Percentiles rank a stretch among this genome's conserved stretches.
These are phyloP conservation scores for Saccharomycopsis schoenii DNA, from an alignment of 805 yeast species.

Conservation along the genomic window DNA sequence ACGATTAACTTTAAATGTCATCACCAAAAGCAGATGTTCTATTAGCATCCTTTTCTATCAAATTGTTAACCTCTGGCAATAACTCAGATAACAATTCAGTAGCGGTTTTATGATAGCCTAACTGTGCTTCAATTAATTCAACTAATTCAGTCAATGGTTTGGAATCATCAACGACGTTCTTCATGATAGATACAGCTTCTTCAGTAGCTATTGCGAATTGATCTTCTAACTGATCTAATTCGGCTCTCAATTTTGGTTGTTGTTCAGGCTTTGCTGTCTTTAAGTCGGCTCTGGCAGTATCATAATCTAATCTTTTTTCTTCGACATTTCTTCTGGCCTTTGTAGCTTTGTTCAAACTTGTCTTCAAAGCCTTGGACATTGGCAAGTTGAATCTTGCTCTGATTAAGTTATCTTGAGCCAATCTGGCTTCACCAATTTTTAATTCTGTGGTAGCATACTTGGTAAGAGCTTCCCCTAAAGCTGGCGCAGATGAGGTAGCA, in stretches of 20 bases:
- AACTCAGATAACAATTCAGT: constrained; percentile 54
- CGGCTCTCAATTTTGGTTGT: constrained; percentile 64
- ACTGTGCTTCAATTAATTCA: constrained; percentile 68
- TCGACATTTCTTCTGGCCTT: constrained; percentile 66
- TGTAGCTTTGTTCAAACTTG: constrained; percentile 51
- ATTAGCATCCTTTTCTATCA: constrained; percentile 41
- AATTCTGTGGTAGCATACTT: constrained; percentile 61
- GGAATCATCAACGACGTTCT: constrained; percentile 63
- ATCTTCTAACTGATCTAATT: constrained; percentile 79
- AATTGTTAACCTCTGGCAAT: constrained; percentile 51
- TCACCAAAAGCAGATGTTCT: constrained; percentile 19
- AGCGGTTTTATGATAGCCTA: constrained; percentile 72
- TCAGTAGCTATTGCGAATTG: constrained; percentile 85
- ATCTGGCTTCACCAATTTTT: constrained; percentile 71
- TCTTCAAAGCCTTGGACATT: constrained; percentile 50
- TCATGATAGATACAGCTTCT: constrained; percentile 77
- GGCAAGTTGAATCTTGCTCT: constrained; percentile 59
- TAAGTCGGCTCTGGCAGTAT: constrained; percentile 56
- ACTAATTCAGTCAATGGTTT: constrained; percentile 56
- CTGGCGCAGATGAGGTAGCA: constrained; percentile 18
- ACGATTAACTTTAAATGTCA: constrained; percentile 6
- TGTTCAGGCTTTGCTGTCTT: constrained; percentile 49
- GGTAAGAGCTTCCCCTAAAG: constrained; percentile 53
- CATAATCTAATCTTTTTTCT: constrained; percentile 68
- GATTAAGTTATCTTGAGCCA: constrained; percentile 72